Conservation (phyloP, 345 rosid species). For the Pseudoturritis turrita region DNA sequence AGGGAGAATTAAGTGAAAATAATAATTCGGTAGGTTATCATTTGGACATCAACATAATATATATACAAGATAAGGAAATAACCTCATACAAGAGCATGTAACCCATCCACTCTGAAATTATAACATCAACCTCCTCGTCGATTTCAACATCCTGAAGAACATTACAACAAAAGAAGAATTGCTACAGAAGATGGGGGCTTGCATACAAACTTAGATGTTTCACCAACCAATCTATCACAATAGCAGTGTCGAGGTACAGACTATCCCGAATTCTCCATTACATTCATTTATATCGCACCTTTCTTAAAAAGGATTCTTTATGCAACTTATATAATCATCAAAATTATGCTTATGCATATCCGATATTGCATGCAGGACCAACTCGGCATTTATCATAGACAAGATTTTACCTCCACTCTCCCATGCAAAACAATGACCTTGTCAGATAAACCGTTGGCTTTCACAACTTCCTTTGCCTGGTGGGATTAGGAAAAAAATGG, state of each 20-base stretch:
- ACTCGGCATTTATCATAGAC: neutral
- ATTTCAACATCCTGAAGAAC: slow-evolving; percentile 85
- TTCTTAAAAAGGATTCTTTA: neutral
- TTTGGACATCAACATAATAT: neutral
- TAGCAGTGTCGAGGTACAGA: neutral
- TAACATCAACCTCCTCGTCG: slow-evolving; percentile 91
- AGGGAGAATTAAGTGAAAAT: neutral
- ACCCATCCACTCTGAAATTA: slow-evolving; percentile 99
- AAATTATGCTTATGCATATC: neutral
- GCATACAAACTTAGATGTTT: neutral
- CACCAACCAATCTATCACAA: slow-evolving; percentile 5
- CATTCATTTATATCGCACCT: neutral
- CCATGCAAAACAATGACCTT: slow-evolving; percentile 85
- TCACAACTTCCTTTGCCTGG: slow-evolving; percentile 97
- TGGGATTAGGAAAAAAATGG: neutral
- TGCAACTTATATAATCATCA: neutral
- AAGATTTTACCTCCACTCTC: slow-evolving; percentile 76
- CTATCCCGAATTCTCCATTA: slow-evolving; percentile 1
- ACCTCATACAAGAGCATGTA: slow-evolving; percentile 99
- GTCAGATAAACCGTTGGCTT: slow-evolving; percentile 84
- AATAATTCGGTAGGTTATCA: neutral
- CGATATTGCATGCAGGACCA: neutral
- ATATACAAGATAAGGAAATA: slow-evolving; percentile 22
- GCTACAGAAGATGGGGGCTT: neutral
- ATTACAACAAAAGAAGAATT: slow-evolving; percentile 12